Conservation (phyloP, 1,284 basidiomycete species). For the Coniferiporia weirii region DNA sequence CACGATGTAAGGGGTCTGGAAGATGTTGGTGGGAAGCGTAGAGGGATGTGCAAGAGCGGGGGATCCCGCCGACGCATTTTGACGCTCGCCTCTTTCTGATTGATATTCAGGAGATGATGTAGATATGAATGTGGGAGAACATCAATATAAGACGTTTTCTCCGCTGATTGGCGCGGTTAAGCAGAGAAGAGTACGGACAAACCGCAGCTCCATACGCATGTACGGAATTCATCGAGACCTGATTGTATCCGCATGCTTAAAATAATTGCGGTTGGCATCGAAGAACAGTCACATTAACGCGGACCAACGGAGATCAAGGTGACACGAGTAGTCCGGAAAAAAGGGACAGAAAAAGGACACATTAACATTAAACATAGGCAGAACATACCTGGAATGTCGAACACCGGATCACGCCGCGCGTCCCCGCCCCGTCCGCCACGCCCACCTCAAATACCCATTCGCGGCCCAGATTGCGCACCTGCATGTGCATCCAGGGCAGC, state of each 20-base stretch:
- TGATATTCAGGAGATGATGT: neutral
- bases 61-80: slow-evolving; percentile 34
- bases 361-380: neutral
- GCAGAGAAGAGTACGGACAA: slow-evolving; percentile 12
- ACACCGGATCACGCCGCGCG: slow-evolving; percentile 58
- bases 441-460: slow-evolving; percentile 78
- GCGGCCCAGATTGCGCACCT: slow-evolving; percentile 62
- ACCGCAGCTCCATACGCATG: slow-evolving; percentile 5
- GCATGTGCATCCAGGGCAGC: slow-evolving; percentile 71
- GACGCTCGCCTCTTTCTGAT: slow-evolving; percentile 53
- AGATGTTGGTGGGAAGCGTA: slow-evolving; percentile 55
- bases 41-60: slow-evolving; percentile 68
- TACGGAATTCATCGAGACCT: too few relatives aligned
- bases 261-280: too few relatives aligned
- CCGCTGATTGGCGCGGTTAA: slow-evolving; percentile 12
- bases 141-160: slow-evolving; percentile 5
- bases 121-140: neutral
- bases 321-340: neutral
- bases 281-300: neutral
- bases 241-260: too few relatives aligned
- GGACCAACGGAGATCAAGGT: neutral
- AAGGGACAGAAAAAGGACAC: neutral
- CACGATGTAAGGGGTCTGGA: slow-evolving; percentile 63
- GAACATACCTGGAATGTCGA: slow-evolving; percentile 77
- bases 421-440: slow-evolving; percentile 56